These are phyloP conservation scores for Syzygium grande DNA, from an alignment of 345 rosid genomes.

Conservation along the genomic window DNA sequence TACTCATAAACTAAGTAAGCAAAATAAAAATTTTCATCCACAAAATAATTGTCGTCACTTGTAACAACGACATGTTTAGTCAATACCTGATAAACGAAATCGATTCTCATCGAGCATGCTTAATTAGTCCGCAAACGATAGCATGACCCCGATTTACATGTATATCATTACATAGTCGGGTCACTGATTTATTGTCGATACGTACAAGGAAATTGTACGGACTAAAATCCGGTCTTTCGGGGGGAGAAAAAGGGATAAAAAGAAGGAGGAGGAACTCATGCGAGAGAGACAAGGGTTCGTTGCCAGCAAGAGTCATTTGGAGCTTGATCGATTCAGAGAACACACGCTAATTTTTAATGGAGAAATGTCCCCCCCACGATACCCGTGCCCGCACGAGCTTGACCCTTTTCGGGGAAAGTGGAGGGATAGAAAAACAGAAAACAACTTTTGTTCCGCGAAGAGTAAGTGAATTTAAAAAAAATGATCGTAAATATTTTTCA, in stretches of 20 bases:
- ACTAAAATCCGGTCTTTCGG: neutral
- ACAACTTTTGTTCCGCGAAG: too few species aligned
- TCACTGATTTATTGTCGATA: neutral
- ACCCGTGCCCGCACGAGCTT: neutral
- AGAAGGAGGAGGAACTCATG: too few species aligned
- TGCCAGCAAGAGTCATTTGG: neutral
- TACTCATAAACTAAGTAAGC: too few species aligned
- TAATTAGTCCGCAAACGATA: neutral
- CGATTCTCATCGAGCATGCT: neutral
- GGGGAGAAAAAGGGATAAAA: neutral
- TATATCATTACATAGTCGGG: neutral
- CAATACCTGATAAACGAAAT: neutral
- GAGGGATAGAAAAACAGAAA: neutral
- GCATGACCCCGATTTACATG: fast-evolving
- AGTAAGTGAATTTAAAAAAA: too few species aligned
- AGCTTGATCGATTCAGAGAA: neutral
- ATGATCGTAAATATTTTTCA: too few species aligned
- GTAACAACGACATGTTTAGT: neutral
- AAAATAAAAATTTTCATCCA: too few species aligned
- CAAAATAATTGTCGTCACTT: too few species aligned
- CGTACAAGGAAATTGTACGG: neutral
- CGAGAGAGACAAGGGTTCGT: neutral
- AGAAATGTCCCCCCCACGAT: neutral
- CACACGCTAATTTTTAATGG: neutral
- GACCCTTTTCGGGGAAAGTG: neutral